Base-by-base conservation (phyloP, 352 stramenopile species). In the Phytophthora hibernalis region DNA sequence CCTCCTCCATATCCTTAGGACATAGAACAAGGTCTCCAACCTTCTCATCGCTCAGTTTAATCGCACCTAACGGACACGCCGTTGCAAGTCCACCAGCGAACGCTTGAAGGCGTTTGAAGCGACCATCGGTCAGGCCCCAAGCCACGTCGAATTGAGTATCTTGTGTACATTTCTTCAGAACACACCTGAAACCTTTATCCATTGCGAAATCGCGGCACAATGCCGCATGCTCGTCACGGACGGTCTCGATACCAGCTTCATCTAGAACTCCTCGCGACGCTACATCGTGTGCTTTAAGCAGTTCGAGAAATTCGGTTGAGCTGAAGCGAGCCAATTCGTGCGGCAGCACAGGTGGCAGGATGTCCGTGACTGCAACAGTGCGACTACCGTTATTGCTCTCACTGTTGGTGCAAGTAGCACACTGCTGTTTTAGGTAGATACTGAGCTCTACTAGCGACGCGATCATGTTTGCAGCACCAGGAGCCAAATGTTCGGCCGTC, bases 71-170 rank as follows among this genome's bases (percentile, higher is more conserved):
- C 16, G 67, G 56, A 40, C 68, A 73, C 2, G 80, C 68, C 3
- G 70, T 85, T 22, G 80, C 80, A n/a, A 89, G 58, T 1, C 76
- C 77, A 43, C 73, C 80, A 2, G 76, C 80, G 45, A 89, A 87
- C 24, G 66, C 63, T 49, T 87, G 73, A 11, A 89, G 65, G 37
- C 44, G 47, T 5, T 62, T 70, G 44, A 85, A 89, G 16, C 76
- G 77, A 28, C 57, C 60, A 8, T 68, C 57, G 1, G 72, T 73
- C 20, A 63, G 48, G 10, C 40, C 50, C 80, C 80, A 89, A 8
- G 70, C 68, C 18, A 42, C 44, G 26, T 83, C 67, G 44, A 89
- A 89, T 8, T 57, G 48, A 11, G 63, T 64, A 11, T 59, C 45
- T 28, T 70, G 67, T n/a, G 49, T 61, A 37, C 71, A 70, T 26